phyloP scores from a whole-genome alignment of 495 filamentous ascomycete species.

The Daldinia caldariorum region DNA sequence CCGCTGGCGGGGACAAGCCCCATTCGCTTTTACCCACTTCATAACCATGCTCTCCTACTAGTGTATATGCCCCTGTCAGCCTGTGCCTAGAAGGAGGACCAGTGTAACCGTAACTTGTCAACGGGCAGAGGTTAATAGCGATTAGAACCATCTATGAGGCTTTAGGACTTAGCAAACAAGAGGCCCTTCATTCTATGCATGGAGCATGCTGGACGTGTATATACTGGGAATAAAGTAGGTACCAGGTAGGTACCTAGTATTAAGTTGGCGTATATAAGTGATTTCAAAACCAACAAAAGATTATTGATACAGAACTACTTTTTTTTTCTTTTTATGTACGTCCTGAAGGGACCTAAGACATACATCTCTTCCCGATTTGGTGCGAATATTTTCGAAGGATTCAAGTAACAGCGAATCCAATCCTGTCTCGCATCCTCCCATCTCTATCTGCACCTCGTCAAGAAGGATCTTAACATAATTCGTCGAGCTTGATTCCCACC shows the following conservation, averaged over 20 bases:
- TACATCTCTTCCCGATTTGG: constrained; percentile 13
- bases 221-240: no score
- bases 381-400: constrained; percentile 36
- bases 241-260: no score
- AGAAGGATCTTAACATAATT: constrained; percentile 16
- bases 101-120: constrained; percentile 31
- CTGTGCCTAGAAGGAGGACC: constrained; percentile 8
- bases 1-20: constrained; percentile 11
- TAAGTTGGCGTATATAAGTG: no score
- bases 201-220: no score
- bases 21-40: constrained; percentile 13
- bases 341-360: background rate
- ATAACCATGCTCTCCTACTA: background rate
- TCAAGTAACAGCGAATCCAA: constrained; percentile 22
- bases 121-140: constrained; percentile 14
- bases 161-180: no score
- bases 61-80: background rate
- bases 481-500: constrained; percentile 13
- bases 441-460: constrained; percentile 25
- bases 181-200: no score
- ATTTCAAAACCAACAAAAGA: no score
- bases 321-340: background rate
- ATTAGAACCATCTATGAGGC: constrained; percentile 15
- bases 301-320: no score
- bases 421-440: constrained; percentile 38